Evolutionary conservation across 257 asterid genomes (phyloP).

Genomic region (Capsicum rhomboideum): DNA sequence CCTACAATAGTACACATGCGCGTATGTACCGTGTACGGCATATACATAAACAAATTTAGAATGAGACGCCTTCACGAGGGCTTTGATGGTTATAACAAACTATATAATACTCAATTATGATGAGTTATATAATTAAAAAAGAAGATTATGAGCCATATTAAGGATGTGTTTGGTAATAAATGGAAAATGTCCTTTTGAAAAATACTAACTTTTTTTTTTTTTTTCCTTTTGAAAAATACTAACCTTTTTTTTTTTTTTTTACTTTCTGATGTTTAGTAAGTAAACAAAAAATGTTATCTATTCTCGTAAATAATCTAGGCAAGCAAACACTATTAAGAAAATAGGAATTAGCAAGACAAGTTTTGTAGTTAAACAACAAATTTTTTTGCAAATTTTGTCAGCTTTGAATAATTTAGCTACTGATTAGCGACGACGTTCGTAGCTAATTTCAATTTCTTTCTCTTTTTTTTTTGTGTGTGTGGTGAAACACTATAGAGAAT

Average conservation of each 20-base stretch:
- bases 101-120: neutral
- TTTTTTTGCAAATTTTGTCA: neutral
- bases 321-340: too few species aligned
- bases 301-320: too few species aligned
- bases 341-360: neutral
- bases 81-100: neutral
- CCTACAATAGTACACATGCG: neutral
- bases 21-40: neutral
- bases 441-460: neutral
- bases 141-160: neutral
- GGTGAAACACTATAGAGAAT: neutral
- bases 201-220: too few species aligned
- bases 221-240: too few species aligned
- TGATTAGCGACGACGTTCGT: neutral
- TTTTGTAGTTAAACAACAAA: neutral
- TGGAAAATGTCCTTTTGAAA: neutral
- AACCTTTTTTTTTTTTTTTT: too few species aligned
- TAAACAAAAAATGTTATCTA: neutral
- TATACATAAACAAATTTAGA: neutral
- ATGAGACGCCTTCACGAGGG: neutral
- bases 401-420: neutral
- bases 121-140: neutral
- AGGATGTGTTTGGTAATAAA: neutral
- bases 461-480: too few species aligned
- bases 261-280: neutral